phyloP scores from a whole-genome alignment of 306 rosid genomes.

The Castanospermum australe region DNA sequence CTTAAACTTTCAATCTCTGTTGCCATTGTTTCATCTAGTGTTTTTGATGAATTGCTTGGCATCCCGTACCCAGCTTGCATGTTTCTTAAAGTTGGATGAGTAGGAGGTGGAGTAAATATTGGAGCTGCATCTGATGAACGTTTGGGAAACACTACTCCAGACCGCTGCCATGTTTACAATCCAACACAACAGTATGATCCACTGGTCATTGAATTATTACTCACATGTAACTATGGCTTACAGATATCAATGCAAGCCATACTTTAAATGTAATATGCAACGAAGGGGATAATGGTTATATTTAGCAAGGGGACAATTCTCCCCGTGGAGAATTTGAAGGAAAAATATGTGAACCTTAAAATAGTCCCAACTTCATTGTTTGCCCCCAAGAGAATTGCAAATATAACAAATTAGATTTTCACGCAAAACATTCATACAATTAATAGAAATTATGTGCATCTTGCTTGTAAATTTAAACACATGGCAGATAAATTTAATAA shows the following conservation, averaged over 20 bases:
- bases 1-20: slow-evolving; percentile 82
- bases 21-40: slow-evolving; percentile 99
- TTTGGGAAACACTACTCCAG: slow-evolving; percentile 84
- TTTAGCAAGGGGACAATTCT: not conserved
- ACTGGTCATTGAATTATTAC: not conserved
- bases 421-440: not conserved
- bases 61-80: slow-evolving; percentile 82
- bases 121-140: slow-evolving; percentile 75
- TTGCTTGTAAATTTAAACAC: not conserved
- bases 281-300: not conserved
- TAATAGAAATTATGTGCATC: not conserved
- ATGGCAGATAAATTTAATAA: not conserved
- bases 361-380: slow-evolving; percentile 1
- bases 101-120: slow-evolving; percentile 82
- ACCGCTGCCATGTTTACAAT: slow-evolving; percentile 63
- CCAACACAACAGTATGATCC: slow-evolving; percentile 15
- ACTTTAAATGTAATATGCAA: not conserved
- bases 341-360: not conserved
- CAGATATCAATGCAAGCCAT: slow-evolving; percentile 4
- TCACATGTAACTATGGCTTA: not conserved
- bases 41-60: slow-evolving; percentile 84
- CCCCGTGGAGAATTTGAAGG: not conserved
- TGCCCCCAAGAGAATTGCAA: not conserved
- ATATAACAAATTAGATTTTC: not conserved
- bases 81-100: slow-evolving; percentile 44